phyloP scores from a whole-genome alignment of 352 stramenopile species.

The Phytophthora cajani region DNA sequence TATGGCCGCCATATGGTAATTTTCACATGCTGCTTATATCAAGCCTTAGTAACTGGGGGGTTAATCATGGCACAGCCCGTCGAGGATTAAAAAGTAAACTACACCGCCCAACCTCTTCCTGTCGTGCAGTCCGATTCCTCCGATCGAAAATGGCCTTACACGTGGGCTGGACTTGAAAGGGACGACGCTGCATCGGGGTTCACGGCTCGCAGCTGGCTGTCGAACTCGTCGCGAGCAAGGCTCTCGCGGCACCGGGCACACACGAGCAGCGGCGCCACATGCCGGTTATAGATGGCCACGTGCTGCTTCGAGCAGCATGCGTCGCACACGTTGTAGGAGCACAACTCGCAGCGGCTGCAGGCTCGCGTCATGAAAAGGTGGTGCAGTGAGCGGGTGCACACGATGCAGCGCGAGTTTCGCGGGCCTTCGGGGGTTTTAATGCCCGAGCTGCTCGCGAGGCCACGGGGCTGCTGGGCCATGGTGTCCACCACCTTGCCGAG shows the following conservation, averaged over 20 bases:
- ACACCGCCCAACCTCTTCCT: constrained; percentile 3
- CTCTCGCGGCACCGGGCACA: constrained; percentile 39
- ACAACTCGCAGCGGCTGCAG: constrained; percentile 36
- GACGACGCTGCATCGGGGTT: not conserved
- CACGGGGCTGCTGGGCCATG: not conserved
- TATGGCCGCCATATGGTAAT: too few species aligned
- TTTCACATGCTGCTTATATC: too few species aligned
- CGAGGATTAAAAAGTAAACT: constrained; percentile 10
- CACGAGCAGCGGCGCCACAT: constrained; percentile 33
- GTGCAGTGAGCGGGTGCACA: constrained; percentile 29
- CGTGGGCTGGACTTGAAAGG: constrained; percentile 3
- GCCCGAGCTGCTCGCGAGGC: constrained; percentile 6
- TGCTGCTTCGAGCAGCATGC: constrained; percentile 38
- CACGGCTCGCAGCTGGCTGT: constrained; percentile 33
- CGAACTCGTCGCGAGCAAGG: constrained; percentile 40
- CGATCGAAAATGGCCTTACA: constrained; percentile 20
- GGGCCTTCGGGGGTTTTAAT: not conserved
- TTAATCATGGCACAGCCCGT: not conserved
- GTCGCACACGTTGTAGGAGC: constrained; percentile 38
- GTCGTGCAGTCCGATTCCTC: constrained; percentile 15
- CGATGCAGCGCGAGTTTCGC: constrained; percentile 46
- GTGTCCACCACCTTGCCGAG: constrained; percentile 23
- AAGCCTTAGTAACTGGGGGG: too few species aligned
- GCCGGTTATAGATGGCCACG: constrained; percentile 44
- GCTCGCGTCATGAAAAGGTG: constrained; percentile 30